A percentile compares a stretch with the other conserved stretches of the same genome.
Evolutionary conservation across 1,284 basidiomycete species (phyloP).

Genomic region (Ceratobasidium sp.): DNA sequence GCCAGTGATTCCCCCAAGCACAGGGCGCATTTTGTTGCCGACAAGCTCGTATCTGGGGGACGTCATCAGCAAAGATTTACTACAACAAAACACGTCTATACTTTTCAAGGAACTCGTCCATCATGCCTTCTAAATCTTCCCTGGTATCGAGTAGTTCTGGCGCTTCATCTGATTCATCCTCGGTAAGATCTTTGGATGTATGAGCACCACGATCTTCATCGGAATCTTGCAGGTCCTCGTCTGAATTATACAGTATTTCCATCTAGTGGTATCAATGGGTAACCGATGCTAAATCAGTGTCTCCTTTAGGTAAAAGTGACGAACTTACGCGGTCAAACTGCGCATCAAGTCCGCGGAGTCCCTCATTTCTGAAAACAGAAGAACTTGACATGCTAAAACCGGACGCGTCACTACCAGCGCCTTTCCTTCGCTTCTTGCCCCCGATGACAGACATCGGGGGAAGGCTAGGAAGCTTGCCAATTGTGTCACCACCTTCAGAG

Average conservation of each 20-base stretch:
- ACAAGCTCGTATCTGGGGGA: constrained; percentile 76
- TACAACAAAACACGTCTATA: constrained; percentile 4
- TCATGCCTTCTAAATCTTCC: constrained; percentile 88
- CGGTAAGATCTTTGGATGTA: constrained; percentile 46
- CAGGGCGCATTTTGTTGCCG: constrained; percentile 78
- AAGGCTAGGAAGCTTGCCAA: constrained; percentile 71
- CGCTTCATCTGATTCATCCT: constrained; percentile 60
- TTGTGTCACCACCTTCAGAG: constrained; percentile 83
- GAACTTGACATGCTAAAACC: constrained; percentile 98
- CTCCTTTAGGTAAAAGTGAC: constrained; percentile 4
- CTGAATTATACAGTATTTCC: constrained; percentile 52
- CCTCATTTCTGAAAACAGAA: constrained; percentile 92
- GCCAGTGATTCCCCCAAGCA: constrained; percentile 71
- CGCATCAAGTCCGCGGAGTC: constrained; percentile 88
- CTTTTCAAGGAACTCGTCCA: constrained; percentile 93
- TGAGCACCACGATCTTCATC: constrained; percentile 59
- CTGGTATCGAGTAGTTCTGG: constrained; percentile 80
- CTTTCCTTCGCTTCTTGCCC: constrained; percentile 76
- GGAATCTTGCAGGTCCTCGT: constrained; percentile 60
- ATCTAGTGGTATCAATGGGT: constrained; percentile 55
- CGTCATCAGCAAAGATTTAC: not conserved
- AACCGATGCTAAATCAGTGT: constrained; percentile 5
- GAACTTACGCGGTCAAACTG: constrained; percentile 85
- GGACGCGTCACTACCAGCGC: constrained; percentile 75
- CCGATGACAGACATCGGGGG: constrained; percentile 68